Base-by-base conservation (phyloP, 106 monocot species). In the Dioscorea dumetorum region DNA sequence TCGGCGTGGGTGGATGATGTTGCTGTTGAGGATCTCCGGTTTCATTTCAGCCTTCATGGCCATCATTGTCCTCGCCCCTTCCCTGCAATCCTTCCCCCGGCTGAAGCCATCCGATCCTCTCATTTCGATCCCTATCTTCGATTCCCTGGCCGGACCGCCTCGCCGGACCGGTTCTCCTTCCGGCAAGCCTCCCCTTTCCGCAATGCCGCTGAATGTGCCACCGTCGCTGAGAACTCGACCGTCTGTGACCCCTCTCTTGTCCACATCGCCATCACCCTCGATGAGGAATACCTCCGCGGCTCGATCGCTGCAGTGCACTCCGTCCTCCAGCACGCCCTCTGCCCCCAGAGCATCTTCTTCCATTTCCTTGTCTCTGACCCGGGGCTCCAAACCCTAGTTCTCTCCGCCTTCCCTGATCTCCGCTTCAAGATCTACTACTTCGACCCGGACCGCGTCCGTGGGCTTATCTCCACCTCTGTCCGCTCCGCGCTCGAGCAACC, bases 281-380 rank as follows among this genome's bases (percentile, higher is more conserved):
- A 99, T 62, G 74, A 63, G 18, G 87, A 84, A 64, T 99, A 92
- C 82, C 84, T 92, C 23, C 89, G 89, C 1, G 97, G 97, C 5
- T 92, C 97, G 34, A 79, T 99, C 60, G 97, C 97, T 20, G 97
- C 92, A n/a, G 97, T 99, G 57, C 87, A 99, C 57, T 99, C 97
- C 32, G 75, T 92, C 22, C 80, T 99, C 67, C 82, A 72, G 63
- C 84, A 99, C 70, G 68, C 97, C 16, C 67, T 54, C 48, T 99
- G 97, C 74, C 97, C 97, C 18, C 87, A 99, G 77, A 92, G 69
- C 78, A 77, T 99, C 65, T 92, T 92, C 84, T 92, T 99, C 79
- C 97, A 99, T 67, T 92, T 99, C 71, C 82, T 99, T 57, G 86
- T 91, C 57, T 80, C 85, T 20, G 80, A 82, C 20, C 18, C 75